A percentile compares a stretch with the other conserved stretches of the same genome.
These are phyloP conservation scores for Sporormia fimetaria DNA, from an alignment of 495 filamentous ascomycete genomes.

Conservation along the genomic window DNA sequence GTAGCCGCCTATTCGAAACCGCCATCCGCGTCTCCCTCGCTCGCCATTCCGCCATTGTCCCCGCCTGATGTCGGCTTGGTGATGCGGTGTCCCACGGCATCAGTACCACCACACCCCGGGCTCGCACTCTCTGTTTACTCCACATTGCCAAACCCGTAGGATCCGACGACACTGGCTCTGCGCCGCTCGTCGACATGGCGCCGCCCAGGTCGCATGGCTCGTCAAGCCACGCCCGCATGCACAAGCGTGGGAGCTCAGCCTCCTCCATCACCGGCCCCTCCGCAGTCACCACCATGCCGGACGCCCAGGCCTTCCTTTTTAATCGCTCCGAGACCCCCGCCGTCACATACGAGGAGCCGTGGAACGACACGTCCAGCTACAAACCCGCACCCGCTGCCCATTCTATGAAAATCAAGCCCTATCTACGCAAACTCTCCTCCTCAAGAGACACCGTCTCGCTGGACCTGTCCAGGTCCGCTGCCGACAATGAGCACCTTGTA, in stretches of 20 bases:
- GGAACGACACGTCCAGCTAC: conserved; percentile 7
- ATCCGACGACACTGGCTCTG: background rate
- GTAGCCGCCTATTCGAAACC: no score
- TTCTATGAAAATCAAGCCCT: conserved; percentile 44
- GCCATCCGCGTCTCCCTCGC: background rate
- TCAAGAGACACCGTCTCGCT: conserved; percentile 40
- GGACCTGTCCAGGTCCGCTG: conserved; percentile 44
- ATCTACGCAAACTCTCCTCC: conserved; percentile 43
- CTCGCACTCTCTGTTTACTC: conserved; percentile 7
- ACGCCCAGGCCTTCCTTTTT: conserved; percentile 22
- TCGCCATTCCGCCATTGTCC: background rate
- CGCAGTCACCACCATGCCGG: conserved; percentile 6
- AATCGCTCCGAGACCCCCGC: conserved; percentile 29
- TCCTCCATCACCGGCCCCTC: conserved; percentile 26
- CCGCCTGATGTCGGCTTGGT: conserved; percentile 16
- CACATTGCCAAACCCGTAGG: no score
- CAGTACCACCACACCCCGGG: no score
- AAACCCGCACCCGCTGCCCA: conserved; percentile 14
- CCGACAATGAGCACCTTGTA: conserved; percentile 46
- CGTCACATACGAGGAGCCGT: conserved; percentile 31
- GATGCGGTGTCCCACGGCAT: conserved; percentile 8
- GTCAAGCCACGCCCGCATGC: conserved; percentile 28
- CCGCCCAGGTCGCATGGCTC: conserved; percentile 8
- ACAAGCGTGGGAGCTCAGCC: conserved; percentile 33
- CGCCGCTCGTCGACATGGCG: conserved; percentile 13